These are phyloP conservation scores for Phytophthora uliginosa DNA, from an alignment of 352 stramenopile genomes.

Conservation along the genomic window DNA sequence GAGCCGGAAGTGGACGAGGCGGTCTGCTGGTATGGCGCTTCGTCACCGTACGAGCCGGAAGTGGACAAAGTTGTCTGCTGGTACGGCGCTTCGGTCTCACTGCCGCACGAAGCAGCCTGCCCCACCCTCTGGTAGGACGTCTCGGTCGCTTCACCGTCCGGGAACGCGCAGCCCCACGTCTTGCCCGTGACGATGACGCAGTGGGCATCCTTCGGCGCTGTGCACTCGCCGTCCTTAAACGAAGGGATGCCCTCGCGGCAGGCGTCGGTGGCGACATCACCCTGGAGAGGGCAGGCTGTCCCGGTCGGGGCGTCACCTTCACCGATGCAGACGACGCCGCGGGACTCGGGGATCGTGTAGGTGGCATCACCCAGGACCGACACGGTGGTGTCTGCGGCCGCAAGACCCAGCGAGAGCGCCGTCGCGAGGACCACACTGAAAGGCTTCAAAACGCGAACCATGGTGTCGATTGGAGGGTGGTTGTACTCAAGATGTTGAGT, in stretches of 20 bases:
- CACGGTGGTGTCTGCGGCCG: slow-evolving; percentile 29
- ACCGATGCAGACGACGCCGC: slow-evolving; percentile 31
- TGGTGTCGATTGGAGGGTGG: slow-evolving; percentile 17
- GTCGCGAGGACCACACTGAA: slow-evolving; percentile 27
- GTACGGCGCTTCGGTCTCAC: slow-evolving; percentile 9
- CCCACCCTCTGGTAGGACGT: slow-evolving; percentile 10
- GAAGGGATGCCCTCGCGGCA: slow-evolving; percentile 47
- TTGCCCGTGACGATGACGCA: slow-evolving; percentile 47
- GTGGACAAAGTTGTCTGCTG: slow-evolving; percentile 10
- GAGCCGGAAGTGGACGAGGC: slow-evolving; percentile 20
- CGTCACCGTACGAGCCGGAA: slow-evolving; percentile 15
- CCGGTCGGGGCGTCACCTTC: slow-evolving; percentile 21
- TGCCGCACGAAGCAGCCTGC: background rate
- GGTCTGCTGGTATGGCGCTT: slow-evolving; percentile 20
- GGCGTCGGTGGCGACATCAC: slow-evolving; percentile 34
- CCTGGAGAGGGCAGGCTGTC: slow-evolving; percentile 42
- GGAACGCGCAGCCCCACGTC: slow-evolving; percentile 46
- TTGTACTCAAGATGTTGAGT: slow-evolving; percentile 39
- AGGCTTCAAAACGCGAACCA: slow-evolving; percentile 41
- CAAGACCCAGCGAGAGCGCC: slow-evolving; percentile 24
- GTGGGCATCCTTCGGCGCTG: slow-evolving; percentile 39
- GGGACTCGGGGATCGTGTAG: slow-evolving; percentile 36
- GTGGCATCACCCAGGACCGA: slow-evolving; percentile 53
- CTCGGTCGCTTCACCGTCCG: background rate
- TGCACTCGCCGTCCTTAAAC: slow-evolving; percentile 44